Base-by-base conservation (phyloP, 257 asterid species). In the Solanum chiquidenum region DNA sequence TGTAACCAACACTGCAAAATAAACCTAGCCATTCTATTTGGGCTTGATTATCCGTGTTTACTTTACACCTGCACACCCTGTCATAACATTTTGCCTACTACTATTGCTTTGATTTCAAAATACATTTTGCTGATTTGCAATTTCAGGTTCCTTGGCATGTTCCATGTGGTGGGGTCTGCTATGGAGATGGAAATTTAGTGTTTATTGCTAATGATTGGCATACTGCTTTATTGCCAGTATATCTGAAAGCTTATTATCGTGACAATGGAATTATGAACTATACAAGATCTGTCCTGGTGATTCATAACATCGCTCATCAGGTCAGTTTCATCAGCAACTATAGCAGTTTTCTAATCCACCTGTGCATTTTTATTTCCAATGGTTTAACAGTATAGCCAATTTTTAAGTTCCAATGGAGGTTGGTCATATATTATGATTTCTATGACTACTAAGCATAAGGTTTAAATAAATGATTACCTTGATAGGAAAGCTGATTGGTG, bases 301-400 rank as follows among this genome's bases (percentile, higher is more conserved):
- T 97, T 89, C 99, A 97, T 87, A 97, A 97, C 93, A 94, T 97
- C 83, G 99, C 99, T 91, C 98, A 97, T 92, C 99, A 97, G 99
- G 98, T 95, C 87, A 73, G 92, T 89, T 88, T 89, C 89, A 46
- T 52, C 16, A 46, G 85, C 42, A 29, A 18, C 42, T 49, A 80
- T 46, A 46, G 85, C 85, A 49, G 69, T 46, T 80, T 49, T 31
- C 85, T 29, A 40, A 27, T 62, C 25, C 52, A 64, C 5, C 75
- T 20, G 35, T 16, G 85, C 85, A 14, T 27, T 46, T 46, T 29
- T 29, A 80, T 80, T 42, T 80, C 62, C 85, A 46, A 80, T 31
- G 35, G n/a, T 80, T 46, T 31, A 46, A 18, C 68, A 46, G 29
- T 46, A 80, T 20, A 80, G 20, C 69, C 85, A 46, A 0, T 16